These are phyloP conservation scores for Auriscalpium vulgare DNA, from an alignment of 768 basidiomycete species.

Conservation along the genomic window DNA sequence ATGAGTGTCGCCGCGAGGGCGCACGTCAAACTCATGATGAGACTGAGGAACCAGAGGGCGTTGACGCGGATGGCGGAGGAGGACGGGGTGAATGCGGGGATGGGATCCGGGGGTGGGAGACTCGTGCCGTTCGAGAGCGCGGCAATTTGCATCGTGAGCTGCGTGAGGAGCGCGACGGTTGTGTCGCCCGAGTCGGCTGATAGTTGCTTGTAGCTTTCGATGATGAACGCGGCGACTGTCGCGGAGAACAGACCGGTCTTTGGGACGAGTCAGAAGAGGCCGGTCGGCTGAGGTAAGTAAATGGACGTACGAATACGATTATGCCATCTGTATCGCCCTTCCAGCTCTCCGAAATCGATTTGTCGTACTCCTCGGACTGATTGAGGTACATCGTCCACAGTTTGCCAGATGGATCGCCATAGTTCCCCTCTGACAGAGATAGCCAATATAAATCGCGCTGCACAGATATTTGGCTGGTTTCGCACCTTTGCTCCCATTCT, in stretches of 20 bases:
- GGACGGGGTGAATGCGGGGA: background rate
- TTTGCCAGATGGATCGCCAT: background rate
- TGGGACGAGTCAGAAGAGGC: background rate
- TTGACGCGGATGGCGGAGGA: constrained; percentile 4
- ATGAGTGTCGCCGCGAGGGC: constrained; percentile 7
- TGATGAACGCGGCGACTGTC: constrained; percentile 12
- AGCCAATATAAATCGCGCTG: background rate
- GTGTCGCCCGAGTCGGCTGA: constrained; percentile 2
- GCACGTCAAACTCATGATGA: constrained; percentile 8
- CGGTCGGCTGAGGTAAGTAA: background rate
- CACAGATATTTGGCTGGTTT: background rate
- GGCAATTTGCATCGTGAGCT: constrained; percentile 5
- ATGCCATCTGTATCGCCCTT: constrained; percentile 5
- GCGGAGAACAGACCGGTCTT: constrained; percentile 20
- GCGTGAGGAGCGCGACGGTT: background rate
- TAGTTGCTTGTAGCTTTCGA: constrained; percentile 14
- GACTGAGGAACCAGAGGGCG: constrained; percentile 10
- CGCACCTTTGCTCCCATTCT: background rate
- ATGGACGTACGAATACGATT: constrained; percentile 8
- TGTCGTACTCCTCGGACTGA: constrained; percentile 1
- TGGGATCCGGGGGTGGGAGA: background rate
- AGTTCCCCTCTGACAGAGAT: background rate
- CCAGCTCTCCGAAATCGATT: background rate
- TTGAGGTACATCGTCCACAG: constrained; percentile 8
- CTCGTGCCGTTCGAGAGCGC: constrained; percentile 1